Evolutionary conservation across 2,329 filamentous ascomycete genomes (phyloP).

Genomic region (Colletotrichum sp.): DNA sequence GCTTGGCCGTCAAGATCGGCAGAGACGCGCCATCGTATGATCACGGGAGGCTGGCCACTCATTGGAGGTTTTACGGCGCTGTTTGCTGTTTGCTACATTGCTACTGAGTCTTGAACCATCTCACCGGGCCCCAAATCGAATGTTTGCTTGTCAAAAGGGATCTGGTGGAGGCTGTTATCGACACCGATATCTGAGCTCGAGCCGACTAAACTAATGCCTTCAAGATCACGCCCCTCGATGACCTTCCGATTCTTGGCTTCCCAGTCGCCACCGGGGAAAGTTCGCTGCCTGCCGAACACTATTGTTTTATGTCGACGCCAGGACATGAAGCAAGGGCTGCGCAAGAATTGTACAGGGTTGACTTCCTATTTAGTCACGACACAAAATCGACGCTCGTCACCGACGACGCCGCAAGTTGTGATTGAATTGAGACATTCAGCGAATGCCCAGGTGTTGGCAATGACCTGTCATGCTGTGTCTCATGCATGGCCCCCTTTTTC

Average conservation of each 20-base stretch:
- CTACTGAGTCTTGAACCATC: not conserved
- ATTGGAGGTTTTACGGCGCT: constrained; percentile 2
- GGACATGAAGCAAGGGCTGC: not conserved
- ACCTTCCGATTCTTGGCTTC: not conserved
- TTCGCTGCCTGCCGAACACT: not conserved
- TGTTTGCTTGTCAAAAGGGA: not conserved
- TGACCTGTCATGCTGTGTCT: constrained; percentile 12
- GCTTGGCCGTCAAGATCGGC: constrained; percentile 1
- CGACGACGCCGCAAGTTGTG: not conserved
- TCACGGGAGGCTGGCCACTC: not conserved
- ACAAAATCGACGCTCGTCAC: not conserved
- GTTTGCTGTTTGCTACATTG: not conserved
- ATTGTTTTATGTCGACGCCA: constrained; percentile 2
- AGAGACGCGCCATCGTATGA: constrained; percentile 9
- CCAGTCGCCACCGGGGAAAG: not conserved
- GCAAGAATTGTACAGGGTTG: constrained; percentile 1
- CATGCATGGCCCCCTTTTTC: not conserved
- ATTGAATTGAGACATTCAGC: not conserved
- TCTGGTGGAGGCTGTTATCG: not conserved
- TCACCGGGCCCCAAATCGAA: not conserved
- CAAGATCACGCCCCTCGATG: not conserved
- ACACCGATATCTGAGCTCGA: not conserved
- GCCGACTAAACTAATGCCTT: not conserved
- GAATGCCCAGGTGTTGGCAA: not conserved
- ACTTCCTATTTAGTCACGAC: not conserved